Evolutionary conservation across 108 stramenopile genomes (phyloP).

Genomic region (Skeletonema menzelii): DNA sequence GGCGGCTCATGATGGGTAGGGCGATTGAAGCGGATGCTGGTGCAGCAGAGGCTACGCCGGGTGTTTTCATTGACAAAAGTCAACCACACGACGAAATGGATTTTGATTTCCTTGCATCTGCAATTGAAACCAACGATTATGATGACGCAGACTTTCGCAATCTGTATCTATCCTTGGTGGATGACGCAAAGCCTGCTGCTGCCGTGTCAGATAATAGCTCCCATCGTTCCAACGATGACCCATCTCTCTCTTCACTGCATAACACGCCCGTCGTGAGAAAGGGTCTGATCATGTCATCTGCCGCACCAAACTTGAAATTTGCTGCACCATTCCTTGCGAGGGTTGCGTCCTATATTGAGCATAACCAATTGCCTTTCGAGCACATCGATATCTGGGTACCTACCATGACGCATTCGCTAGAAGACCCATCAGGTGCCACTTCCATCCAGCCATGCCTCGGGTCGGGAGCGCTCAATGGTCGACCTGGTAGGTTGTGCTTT

Average conservation of each 20-base stretch:
- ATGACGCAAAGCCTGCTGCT: background rate
- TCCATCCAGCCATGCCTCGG: background rate
- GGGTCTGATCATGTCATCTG: background rate
- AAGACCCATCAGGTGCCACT: background rate
- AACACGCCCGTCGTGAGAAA: background rate
- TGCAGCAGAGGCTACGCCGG: slow-evolving; percentile 44
- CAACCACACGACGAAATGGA: background rate
- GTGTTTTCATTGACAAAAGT: slow-evolving; percentile 65
- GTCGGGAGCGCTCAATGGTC: background rate
- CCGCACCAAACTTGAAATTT: slow-evolving; percentile 31
- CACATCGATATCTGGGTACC: slow-evolving; percentile 89
- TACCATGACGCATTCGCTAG: background rate
- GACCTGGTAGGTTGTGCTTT: slow-evolving; percentile 66
- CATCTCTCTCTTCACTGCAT: background rate
- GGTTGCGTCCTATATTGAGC: slow-evolving; percentile 67
- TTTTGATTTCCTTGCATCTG: slow-evolving; percentile 23
- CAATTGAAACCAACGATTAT: slow-evolving; percentile 9
- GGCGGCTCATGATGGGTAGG: slow-evolving; percentile 82
- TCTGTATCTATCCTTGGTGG: slow-evolving; percentile 1
- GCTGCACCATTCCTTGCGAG: slow-evolving; percentile 77
- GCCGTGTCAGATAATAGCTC: slow-evolving; percentile 1
- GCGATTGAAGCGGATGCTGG: slow-evolving; percentile 66
- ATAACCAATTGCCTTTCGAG: slow-evolving; percentile 77
- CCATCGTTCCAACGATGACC: background rate
- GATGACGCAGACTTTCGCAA: slow-evolving; percentile 17